Evolutionary conservation across 2,329 filamentous ascomycete species (phyloP).

Genomic region (Pseudomassariella vexata): DNA sequence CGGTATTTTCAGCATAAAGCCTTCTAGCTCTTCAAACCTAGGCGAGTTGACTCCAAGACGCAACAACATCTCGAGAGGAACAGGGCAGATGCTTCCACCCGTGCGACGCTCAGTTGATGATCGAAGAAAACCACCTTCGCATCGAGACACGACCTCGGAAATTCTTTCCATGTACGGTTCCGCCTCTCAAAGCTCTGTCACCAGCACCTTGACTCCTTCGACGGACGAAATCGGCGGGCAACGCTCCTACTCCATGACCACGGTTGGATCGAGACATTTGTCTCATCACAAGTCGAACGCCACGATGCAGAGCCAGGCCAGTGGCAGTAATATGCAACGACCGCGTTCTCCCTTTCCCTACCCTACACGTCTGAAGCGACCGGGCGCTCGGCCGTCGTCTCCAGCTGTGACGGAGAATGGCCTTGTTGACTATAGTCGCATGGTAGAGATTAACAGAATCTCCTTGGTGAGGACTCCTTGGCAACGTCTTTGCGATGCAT

Average conservation of each 20-base stretch:
- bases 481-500: background rate
- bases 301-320: conserved; percentile 41
- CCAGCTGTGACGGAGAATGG: conserved; percentile 43
- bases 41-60: too few relatives aligned
- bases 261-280: conserved; percentile 40
- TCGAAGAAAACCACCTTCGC: conserved; percentile 38
- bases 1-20: conserved; percentile 51
- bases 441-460: conserved; percentile 42
- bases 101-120: conserved; percentile 29
- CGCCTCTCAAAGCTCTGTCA: conserved; percentile 38
- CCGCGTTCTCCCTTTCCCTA: conserved; percentile 55
- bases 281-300: conserved; percentile 41
- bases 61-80: conserved; percentile 17
- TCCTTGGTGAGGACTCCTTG: conserved; percentile 33
- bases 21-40: conserved; percentile 22
- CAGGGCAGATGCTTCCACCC: conserved; percentile 24
- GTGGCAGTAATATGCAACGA: conserved; percentile 37
- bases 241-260: conserved; percentile 51
- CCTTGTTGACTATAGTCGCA: conserved; percentile 41
- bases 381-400: conserved; percentile 43
- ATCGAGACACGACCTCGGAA: conserved; percentile 47
- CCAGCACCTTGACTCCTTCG: conserved; percentile 35
- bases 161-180: conserved; percentile 51
- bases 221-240: conserved; percentile 35
- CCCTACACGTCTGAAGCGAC: conserved; percentile 49